Percentiles rank a stretch among this genome's conserved stretches.
Evolutionary conservation across 768 basidiomycete genomes (phyloP).

Genomic region (Tricholoma matsutake): DNA sequence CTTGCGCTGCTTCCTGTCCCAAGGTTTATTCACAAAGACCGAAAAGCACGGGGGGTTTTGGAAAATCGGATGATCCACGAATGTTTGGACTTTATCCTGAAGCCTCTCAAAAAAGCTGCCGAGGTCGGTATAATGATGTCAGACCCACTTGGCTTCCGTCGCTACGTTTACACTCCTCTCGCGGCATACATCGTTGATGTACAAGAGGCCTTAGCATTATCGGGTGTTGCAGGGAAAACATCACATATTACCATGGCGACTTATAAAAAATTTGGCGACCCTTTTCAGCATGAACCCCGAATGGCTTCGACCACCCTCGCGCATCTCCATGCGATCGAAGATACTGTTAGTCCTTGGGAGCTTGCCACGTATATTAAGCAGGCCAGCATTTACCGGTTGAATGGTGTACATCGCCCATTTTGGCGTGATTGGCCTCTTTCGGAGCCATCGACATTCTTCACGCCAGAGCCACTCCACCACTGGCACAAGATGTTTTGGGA

Average conservation of each 20-base stretch:
- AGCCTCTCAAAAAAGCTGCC: constrained; percentile 28
- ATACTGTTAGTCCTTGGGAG: constrained; percentile 19
- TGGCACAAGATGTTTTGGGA: too few species aligned
- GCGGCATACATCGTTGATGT: constrained; percentile 30
- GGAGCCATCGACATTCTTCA: constrained; percentile 31
- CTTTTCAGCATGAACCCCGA: constrained; percentile 21
- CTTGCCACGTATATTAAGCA: constrained; percentile 20
- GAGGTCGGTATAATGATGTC: constrained; percentile 24
- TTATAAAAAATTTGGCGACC: constrained; percentile 28
- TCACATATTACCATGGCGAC: constrained; percentile 29
- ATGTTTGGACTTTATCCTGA: constrained; percentile 26
- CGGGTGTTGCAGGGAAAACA: constrained; percentile 26
- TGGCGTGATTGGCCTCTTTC: constrained; percentile 35
- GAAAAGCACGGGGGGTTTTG: constrained; percentile 20
- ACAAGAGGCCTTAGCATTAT: constrained; percentile 27
- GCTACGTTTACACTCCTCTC: constrained; percentile 25
- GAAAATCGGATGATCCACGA: constrained; percentile 24
- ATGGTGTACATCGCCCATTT: constrained; percentile 33
- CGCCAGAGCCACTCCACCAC: constrained; percentile 36
- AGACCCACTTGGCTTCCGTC: constrained; percentile 22
- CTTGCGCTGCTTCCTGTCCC: constrained; percentile 18
- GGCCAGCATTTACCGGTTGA: constrained; percentile 23
- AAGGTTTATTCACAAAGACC: constrained; percentile 7
- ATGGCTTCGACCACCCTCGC: constrained; percentile 19
- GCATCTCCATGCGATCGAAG: constrained; percentile 11